phyloP scores from a whole-genome alignment of 495 filamentous ascomycete genomes.

The Hypoxylon cercidicola region DNA sequence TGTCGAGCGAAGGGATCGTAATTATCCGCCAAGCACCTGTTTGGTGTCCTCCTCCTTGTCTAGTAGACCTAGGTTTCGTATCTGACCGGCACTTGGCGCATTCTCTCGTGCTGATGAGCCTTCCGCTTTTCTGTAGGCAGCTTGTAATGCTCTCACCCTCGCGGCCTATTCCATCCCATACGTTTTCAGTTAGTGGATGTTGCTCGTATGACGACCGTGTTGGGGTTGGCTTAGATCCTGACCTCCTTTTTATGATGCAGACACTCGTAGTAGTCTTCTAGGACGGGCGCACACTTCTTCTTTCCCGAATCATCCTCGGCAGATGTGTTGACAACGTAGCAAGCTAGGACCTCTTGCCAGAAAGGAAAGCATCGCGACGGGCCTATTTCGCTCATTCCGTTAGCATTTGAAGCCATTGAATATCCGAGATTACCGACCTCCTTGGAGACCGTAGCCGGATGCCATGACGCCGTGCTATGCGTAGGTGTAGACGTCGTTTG shows the following conservation, averaged over 20 bases:
- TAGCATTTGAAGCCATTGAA: slow-evolving; percentile 25
- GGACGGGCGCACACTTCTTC: slow-evolving; percentile 86
- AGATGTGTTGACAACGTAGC: slow-evolving; percentile 85
- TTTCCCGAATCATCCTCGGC: slow-evolving; percentile 80
- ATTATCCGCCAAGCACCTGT: slow-evolving; percentile 61
- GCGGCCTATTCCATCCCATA: slow-evolving; percentile 68
- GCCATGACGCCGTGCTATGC: slow-evolving; percentile 67
- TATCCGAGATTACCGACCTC: slow-evolving; percentile 66
- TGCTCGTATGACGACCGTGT: slow-evolving; percentile 3
- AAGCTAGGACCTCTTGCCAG: slow-evolving; percentile 94
- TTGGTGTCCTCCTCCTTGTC: slow-evolving; percentile 84
- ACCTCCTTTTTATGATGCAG: slow-evolving; percentile 99
- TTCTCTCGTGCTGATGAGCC: slow-evolving; percentile 80
- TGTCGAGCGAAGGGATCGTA: slow-evolving; percentile 12
- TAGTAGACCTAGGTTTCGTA: slow-evolving; percentile 84
- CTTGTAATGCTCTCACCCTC: slow-evolving; percentile 80
- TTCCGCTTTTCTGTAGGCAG: slow-evolving; percentile 85
- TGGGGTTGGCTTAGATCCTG: slow-evolving; percentile 39
- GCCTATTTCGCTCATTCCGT: slow-evolving; percentile 60
- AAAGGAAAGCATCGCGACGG: slow-evolving; percentile 95
- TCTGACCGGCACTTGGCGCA: slow-evolving; percentile 74
- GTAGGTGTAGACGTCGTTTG: slow-evolving; percentile 21
- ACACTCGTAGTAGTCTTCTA: slow-evolving; percentile 99
- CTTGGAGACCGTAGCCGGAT: slow-evolving; percentile 82
- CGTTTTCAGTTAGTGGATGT: slow-evolving; percentile 14